Percentiles rank a stretch among this genome's conserved stretches.
Conservation (phyloP, 2,329 filamentous ascomycete species). For the Diplodia scrobiculata region DNA sequence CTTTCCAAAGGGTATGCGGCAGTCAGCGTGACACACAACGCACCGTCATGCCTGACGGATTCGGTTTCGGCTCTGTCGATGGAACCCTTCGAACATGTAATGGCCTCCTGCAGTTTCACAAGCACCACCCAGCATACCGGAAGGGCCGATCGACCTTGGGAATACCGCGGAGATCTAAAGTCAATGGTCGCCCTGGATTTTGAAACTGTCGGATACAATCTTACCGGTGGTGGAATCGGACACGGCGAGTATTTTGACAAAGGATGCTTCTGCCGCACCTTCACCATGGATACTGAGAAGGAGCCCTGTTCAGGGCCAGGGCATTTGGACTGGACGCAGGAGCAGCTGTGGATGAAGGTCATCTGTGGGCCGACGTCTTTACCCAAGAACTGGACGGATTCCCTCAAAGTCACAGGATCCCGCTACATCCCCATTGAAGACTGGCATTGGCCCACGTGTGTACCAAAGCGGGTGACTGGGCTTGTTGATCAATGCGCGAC, state of each 20-base stretch:
- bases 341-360: slow-evolving; percentile 41
- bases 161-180: slow-evolving; percentile 35
- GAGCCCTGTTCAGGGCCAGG: slow-evolving; percentile 3
- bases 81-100: slow-evolving; percentile 38
- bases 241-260: slow-evolving; percentile 41
- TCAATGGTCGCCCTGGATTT: slow-evolving; percentile 40
- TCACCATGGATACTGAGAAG: slow-evolving; percentile 32
- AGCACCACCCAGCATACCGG: slow-evolving; percentile 38
- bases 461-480: slow-evolving; percentile 33
- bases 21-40: slow-evolving; percentile 34
- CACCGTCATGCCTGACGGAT: slow-evolving; percentile 38
- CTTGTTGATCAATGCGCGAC: slow-evolving; percentile 37
- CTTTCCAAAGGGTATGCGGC: slow-evolving; percentile 36
- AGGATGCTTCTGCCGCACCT: slow-evolving; percentile 39
- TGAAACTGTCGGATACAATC: slow-evolving; percentile 42
- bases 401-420: slow-evolving; percentile 36
- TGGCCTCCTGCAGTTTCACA: slow-evolving; percentile 41
- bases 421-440: slow-evolving; percentile 37
- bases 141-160: slow-evolving; percentile 41
- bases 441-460: slow-evolving; percentile 39
- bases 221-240: slow-evolving; percentile 32
- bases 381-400: slow-evolving; percentile 37
- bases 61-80: slow-evolving; percentile 33
- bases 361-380: slow-evolving; percentile 38
- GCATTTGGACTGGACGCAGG: slow-evolving; percentile 35